These are phyloP conservation scores for Phytophthora agathidicida DNA, from an alignment of 352 stramenopile species.

Conservation along the genomic window DNA sequence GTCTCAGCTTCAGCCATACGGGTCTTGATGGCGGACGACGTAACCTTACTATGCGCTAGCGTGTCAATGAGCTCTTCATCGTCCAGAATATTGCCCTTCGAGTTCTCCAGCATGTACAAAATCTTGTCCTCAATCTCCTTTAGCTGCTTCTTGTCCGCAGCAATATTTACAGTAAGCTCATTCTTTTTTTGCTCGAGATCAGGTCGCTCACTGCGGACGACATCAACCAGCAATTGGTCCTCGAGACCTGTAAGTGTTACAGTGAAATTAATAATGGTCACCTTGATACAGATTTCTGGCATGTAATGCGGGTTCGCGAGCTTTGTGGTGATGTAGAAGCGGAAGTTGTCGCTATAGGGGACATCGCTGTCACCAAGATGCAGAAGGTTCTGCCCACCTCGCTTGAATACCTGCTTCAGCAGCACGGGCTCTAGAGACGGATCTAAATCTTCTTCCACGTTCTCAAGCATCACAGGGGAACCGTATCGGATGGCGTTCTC, in stretches of 20 bases:
- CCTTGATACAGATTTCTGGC: slow-evolving; percentile 95
- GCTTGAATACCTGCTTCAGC: slow-evolving; percentile 94
- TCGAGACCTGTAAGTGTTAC: slow-evolving; percentile 93
- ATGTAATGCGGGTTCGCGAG: slow-evolving; percentile 95
- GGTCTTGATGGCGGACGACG: slow-evolving; percentile 89
- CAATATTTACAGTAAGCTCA: slow-evolving; percentile 92
- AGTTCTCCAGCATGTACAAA: slow-evolving; percentile 93
- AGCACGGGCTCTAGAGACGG: slow-evolving; percentile 93
- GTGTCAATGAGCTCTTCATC: slow-evolving; percentile 94
- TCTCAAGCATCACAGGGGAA: slow-evolving; percentile 92
- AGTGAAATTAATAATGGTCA: slow-evolving; percentile 96
- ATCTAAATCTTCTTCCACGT: slow-evolving; percentile 94
- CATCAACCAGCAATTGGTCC: slow-evolving; percentile 93
- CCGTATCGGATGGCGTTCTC: slow-evolving; percentile 94
- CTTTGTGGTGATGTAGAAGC: slow-evolving; percentile 95
- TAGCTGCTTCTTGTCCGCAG: slow-evolving; percentile 92
- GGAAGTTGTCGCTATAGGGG: slow-evolving; percentile 92
- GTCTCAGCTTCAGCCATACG: slow-evolving; percentile 91
- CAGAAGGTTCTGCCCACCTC: slow-evolving; percentile 87
- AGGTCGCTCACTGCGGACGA: slow-evolving; percentile 91
- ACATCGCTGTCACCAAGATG: slow-evolving; percentile 93
- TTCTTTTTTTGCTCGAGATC: slow-evolving; percentile 94
- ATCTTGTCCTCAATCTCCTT: slow-evolving; percentile 97
- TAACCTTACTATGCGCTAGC: slow-evolving; percentile 91
- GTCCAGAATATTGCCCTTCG: slow-evolving; percentile 94